phyloP scores from a whole-genome alignment of 257 asterid genomes.

The Craterostigma plantagineum region DNA sequence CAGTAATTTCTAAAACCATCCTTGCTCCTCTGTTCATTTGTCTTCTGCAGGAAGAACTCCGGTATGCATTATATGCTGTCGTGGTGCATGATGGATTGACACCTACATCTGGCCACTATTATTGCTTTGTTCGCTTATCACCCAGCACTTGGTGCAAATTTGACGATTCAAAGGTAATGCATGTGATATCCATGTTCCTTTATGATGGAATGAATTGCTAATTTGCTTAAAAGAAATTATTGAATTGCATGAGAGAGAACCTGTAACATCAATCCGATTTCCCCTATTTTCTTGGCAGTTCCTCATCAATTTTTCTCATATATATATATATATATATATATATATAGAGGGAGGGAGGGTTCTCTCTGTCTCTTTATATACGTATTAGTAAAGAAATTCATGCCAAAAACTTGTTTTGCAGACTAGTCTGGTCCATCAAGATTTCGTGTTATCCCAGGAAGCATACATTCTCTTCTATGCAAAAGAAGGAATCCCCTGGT shows the following conservation, averaged over 20 bases:
- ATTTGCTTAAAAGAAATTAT: too few relatives aligned
- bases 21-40: slow-evolving; percentile 6
- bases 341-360: too few relatives aligned
- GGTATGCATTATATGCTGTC: slow-evolving; percentile 59
- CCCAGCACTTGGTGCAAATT: slow-evolving; percentile 59
- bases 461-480: slow-evolving; percentile 83
- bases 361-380: too few relatives aligned
- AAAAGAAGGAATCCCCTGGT: slow-evolving; percentile 53
- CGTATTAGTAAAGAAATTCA: background rate
- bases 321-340: too few relatives aligned
- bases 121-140: slow-evolving; percentile 53
- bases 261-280: too few relatives aligned
- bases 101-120: slow-evolving; percentile 75
- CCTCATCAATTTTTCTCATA: too few relatives aligned
- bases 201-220: too few relatives aligned
- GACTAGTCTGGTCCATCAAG: slow-evolving; percentile 49
- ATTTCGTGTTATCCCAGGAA: slow-evolving; percentile 58
- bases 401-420: slow-evolving; percentile 12
- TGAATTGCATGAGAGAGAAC: too few relatives aligned
- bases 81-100: slow-evolving; percentile 71
- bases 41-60: slow-evolving; percentile 57
- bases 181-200: background rate
- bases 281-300: too few relatives aligned
- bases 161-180: slow-evolving; percentile 65
- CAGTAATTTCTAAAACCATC: background rate